Conservation (phyloP, 306 rosid genomes). For the Boehmeria nivea region DNA sequence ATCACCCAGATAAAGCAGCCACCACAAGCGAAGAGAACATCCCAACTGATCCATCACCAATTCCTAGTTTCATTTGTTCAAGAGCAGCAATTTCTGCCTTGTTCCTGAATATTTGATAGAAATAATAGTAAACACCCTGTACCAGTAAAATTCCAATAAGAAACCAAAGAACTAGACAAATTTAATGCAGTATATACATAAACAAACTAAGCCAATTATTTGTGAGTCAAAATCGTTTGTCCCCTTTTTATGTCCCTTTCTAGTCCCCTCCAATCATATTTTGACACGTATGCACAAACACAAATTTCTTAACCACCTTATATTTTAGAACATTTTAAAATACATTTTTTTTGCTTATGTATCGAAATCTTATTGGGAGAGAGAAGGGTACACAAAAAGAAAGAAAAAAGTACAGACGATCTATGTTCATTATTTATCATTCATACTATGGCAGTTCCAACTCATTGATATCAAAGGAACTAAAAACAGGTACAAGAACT, state of each 20-base stretch:
- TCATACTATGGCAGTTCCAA: background rate
- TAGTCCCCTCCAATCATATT: too few species aligned
- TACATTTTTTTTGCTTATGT: too few species aligned
- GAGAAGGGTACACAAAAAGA: too few species aligned
- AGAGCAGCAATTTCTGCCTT: slow-evolving; percentile 71
- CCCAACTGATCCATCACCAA: slow-evolving; percentile 90
- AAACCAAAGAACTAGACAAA: slow-evolving; percentile 31
- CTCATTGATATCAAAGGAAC: background rate
- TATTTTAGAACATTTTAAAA: too few species aligned
- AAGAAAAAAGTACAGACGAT: too few species aligned
- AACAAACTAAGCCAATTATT: background rate
- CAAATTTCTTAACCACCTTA: too few species aligned
- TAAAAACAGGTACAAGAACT: background rate
- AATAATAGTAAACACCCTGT: slow-evolving; percentile 99
- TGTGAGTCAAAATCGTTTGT: too few species aligned
- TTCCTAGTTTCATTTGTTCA: slow-evolving; percentile 48
- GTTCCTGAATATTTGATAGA: slow-evolving; percentile 99
- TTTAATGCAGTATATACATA: slow-evolving; percentile 8
- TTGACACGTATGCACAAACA: too few species aligned
- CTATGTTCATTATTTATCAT: too few species aligned
- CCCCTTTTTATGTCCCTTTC: too few species aligned
- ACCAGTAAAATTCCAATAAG: slow-evolving; percentile 50
- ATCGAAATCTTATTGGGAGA: too few species aligned
- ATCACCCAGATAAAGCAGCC: slow-evolving; percentile 93
- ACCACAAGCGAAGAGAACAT: slow-evolving; percentile 84